Evolutionary conservation across 169 alveolate genomes (phyloP).

Genomic region (Plasmodium coatneyi): DNA sequence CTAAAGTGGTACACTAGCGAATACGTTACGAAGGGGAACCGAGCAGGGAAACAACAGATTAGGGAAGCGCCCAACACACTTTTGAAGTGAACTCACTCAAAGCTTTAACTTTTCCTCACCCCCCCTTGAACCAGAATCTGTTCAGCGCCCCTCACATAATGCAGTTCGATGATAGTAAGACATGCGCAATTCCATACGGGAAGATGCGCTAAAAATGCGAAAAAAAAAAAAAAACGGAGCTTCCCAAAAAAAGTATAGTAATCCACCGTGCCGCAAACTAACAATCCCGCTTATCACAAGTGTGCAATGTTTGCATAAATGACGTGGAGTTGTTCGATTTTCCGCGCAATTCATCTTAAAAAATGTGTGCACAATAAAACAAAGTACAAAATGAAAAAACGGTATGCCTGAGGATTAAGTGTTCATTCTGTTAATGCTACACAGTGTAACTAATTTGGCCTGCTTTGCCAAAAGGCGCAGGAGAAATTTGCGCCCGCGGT

Average conservation of each 20-base stretch:
- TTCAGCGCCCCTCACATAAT: not conserved
- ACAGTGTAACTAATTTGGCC: not conserved
- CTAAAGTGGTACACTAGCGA: not conserved
- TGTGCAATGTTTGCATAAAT: not conserved
- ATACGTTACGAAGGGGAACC: not conserved
- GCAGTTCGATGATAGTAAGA: not conserved
- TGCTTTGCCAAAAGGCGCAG: not conserved
- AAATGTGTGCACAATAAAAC: not conserved
- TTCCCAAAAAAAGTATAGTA: not conserved
- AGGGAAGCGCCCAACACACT: not conserved
- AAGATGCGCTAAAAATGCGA: not conserved
- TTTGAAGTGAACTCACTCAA: not conserved
- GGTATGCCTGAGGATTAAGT: not conserved
- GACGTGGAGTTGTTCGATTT: not conserved
- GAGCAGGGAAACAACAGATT: not conserved
- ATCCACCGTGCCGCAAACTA: not conserved
- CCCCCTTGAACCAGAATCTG: not conserved
- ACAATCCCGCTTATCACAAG: not conserved
- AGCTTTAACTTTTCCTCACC: not conserved
- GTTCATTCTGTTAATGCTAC: not conserved
- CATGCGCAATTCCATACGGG: not conserved
- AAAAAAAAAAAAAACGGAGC: not conserved
- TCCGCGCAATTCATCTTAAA: not conserved
- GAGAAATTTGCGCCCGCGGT: not conserved
- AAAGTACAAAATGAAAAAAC: not conserved